Conservation (phyloP, 164 flowering plant species). For the Vitis riparia region DNA sequence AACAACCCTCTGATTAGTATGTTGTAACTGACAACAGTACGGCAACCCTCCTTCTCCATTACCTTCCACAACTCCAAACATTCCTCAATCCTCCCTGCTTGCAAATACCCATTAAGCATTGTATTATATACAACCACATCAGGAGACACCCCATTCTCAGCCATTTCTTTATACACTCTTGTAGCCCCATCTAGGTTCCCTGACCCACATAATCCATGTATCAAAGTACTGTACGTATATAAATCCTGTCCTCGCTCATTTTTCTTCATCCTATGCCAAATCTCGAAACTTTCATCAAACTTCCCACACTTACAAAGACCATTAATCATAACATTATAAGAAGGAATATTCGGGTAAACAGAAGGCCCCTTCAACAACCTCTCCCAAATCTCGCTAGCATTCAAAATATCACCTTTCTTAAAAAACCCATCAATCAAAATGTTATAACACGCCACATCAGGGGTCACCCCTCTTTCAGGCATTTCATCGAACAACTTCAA, state of each 20-base stretch:
- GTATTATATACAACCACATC: conserved; percentile 62
- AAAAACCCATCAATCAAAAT: conserved; percentile 61
- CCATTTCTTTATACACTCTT: conserved; percentile 30
- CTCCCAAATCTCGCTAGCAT: conserved; percentile 45
- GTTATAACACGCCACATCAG: conserved; percentile 59
- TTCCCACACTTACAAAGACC: conserved; percentile 57
- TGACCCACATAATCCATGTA: conserved; percentile 33
- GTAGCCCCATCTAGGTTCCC: conserved; percentile 40
- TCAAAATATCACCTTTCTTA: conserved; percentile 28
- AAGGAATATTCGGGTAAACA: conserved; percentile 47
- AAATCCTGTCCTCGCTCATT: conserved; percentile 30
- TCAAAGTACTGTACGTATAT: conserved; percentile 35
- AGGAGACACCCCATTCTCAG: conserved; percentile 20
- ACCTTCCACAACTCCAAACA: conserved; percentile 60
- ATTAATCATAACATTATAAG: conserved; percentile 57
- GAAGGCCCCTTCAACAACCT: conserved; percentile 29
- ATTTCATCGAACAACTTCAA: conserved; percentile 61
- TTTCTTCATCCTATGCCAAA: conserved; percentile 46
- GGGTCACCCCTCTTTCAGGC: conserved; percentile 46
- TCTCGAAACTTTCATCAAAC: conserved; percentile 36
- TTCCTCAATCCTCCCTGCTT: conserved; percentile 41
- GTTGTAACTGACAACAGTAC: conserved; percentile 60
- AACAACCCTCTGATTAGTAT: conserved; percentile 64
- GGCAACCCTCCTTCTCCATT: conserved; percentile 49
- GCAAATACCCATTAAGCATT: conserved; percentile 68